phyloP scores from a whole-genome alignment of 73 alveolate species.

The Tetrahymena elliotti region DNA sequence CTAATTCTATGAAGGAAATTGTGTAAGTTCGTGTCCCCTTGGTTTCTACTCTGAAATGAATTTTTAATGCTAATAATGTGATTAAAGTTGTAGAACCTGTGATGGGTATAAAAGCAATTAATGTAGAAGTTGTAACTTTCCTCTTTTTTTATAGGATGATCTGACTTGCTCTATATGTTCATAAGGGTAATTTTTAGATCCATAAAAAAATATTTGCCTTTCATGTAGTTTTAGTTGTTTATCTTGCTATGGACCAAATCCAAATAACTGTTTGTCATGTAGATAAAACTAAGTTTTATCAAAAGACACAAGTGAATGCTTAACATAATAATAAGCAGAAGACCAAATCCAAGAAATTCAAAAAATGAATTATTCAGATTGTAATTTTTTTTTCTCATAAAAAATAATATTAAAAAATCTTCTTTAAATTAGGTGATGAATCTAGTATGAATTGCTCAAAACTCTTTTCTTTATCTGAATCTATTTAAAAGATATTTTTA shows the following conservation, averaged over 20 bases:
- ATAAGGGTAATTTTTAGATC: neutral
- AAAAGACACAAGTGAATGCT: neutral
- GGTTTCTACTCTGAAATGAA: neutral
- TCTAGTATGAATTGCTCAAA: neutral
- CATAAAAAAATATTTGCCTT: neutral
- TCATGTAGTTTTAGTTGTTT: neutral
- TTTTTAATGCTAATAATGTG: neutral
- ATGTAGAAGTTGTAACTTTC: neutral
- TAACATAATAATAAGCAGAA: too few species aligned
- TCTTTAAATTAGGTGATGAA: neutral
- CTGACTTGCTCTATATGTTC: neutral
- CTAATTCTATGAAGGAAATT: neutral
- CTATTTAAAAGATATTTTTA: too few species aligned
- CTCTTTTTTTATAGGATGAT: neutral
- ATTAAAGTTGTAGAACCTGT: neutral
- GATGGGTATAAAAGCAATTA: neutral
- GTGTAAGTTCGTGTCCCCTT: neutral
- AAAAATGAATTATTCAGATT: neutral
- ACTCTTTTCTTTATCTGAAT: neutral
- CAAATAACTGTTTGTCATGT: neutral
- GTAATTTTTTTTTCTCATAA: neutral
- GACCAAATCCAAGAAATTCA: too few species aligned
- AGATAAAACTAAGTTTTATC: neutral
- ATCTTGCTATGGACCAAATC: neutral
- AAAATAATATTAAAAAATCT: too few species aligned